Evolutionary conservation across 2,329 filamentous ascomycete species (phyloP).

Genomic region (Magnaporthales sp.): DNA sequence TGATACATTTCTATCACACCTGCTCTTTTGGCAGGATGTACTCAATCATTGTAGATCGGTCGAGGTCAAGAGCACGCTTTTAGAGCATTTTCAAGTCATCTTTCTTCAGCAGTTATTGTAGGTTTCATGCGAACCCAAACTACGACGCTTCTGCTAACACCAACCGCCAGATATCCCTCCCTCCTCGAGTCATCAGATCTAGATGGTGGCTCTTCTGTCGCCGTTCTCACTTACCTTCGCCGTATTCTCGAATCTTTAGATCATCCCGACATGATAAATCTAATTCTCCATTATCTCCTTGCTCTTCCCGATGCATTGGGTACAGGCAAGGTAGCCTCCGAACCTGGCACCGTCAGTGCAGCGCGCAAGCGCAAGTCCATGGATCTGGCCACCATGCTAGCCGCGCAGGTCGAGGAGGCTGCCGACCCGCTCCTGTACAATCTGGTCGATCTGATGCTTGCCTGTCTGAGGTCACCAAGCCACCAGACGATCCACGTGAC

Average conservation of each 20-base stretch:
- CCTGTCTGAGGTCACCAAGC: constrained; percentile 76
- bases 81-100: constrained; percentile 95
- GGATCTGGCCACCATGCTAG: constrained; percentile 73
- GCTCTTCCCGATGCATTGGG: constrained; percentile 55
- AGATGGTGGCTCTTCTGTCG: constrained; percentile 92
- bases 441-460: constrained; percentile 79
- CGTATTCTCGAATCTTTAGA: constrained; percentile 86
- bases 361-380: constrained; percentile 81
- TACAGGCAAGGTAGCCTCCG: constrained; percentile 5
- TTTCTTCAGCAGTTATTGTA: constrained; percentile 91
- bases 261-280: constrained; percentile 87
- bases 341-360: constrained; percentile 50
- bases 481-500: constrained; percentile 86
- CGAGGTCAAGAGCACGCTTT: constrained; percentile 83
- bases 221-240: constrained; percentile 86
- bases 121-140: constrained; percentile 20
- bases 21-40: constrained; percentile 97
- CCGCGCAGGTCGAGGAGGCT: constrained; percentile 63
- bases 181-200: constrained; percentile 94
- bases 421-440: constrained; percentile 85
- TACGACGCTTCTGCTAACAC: background rate
- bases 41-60: constrained; percentile 88
- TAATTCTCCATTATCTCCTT: constrained; percentile 86
- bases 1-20: constrained; percentile 86
- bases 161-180: constrained; percentile 70